phyloP scores from a whole-genome alignment of 352 stramenopile genomes.

The Phytopythium chamaehyphon region DNA sequence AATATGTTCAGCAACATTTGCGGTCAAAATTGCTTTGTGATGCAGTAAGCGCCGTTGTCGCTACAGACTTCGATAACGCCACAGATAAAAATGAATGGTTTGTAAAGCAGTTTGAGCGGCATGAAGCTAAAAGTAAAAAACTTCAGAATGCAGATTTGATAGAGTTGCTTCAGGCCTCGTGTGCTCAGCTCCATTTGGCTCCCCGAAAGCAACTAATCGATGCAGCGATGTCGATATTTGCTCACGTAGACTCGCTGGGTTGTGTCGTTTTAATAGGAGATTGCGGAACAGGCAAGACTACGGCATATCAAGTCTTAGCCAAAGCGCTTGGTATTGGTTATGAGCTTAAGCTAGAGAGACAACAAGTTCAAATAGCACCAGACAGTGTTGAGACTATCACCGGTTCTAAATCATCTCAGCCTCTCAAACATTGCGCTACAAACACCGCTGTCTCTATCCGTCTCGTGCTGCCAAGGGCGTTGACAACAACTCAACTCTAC shows the following conservation, averaged over 20 bases:
- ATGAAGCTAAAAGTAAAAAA: background rate
- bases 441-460: constrained; percentile 6
- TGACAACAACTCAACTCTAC: constrained; percentile 47
- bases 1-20: background rate
- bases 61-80: constrained; percentile 8
- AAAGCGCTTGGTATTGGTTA: constrained; percentile 10
- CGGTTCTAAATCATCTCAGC: too few relatives aligned
- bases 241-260: constrained; percentile 9
- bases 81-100: constrained; percentile 14
- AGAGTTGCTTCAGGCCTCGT: constrained; percentile 5
- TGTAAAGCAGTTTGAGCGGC: constrained; percentile 13
- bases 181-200: constrained; percentile 15
- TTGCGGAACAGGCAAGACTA: constrained; percentile 33
- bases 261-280: constrained; percentile 22
- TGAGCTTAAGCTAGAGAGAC: background rate
- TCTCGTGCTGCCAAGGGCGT: constrained; percentile 31
- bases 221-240: constrained; percentile 9
- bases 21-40: background rate
- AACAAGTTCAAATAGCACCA: background rate
- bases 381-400: too few relatives aligned
- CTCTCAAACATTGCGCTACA: too few relatives aligned
- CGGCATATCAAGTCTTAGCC: constrained; percentile 29
- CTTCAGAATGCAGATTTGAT: constrained; percentile 1
- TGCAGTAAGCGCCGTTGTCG: background rate
- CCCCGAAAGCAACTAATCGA: constrained; percentile 18